Evolutionary conservation across 1,139 yeast genomes (phyloP).

Genomic region (Yamadazyma blattariae): DNA sequence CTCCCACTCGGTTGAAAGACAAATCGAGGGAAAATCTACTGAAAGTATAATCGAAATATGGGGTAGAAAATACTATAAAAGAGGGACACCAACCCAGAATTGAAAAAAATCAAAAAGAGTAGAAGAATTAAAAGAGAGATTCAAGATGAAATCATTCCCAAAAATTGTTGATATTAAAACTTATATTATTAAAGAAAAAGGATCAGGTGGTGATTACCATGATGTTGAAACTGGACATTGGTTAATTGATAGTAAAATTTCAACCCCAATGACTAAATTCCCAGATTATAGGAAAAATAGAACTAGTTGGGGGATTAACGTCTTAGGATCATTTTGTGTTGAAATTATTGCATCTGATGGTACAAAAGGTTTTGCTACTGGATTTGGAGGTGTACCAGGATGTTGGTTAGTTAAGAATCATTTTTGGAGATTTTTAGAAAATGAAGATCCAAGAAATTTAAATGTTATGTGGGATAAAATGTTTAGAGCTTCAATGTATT

Average conservation of each 20-base stretch:
- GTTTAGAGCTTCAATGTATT: conserved; percentile 48
- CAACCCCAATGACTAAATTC: conserved; percentile 49
- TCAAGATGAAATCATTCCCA: too few species aligned
- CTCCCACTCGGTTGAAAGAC: conserved; percentile 1
- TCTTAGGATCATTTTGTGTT: conserved; percentile 48
- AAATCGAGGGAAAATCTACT: not conserved
- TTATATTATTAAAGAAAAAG: conserved; percentile 39
- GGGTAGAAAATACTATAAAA: not conserved
- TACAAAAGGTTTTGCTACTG: conserved; percentile 47
- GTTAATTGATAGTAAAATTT: conserved; percentile 42
- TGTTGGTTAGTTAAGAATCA: conserved; percentile 47
- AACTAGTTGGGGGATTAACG: conserved; percentile 49
- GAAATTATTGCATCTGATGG: conserved; percentile 48
- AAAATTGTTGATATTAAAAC: conserved; percentile 40
- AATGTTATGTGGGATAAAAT: conserved; percentile 46
- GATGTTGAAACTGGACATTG: conserved; percentile 47
- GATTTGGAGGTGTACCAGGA: conserved; percentile 52
- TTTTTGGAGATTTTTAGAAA: conserved; percentile 41
- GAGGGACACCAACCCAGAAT: not conserved
- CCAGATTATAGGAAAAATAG: conserved; percentile 41
- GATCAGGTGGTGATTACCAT: conserved; percentile 50
- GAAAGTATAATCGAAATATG: not conserved
- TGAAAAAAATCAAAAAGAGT: conserved; percentile 4
- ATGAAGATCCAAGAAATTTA: conserved; percentile 44
- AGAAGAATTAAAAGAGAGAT: too few species aligned